Conservation (phyloP, 495 filamentous ascomycete genomes). For the Aspergillus mulundensis region DNA sequence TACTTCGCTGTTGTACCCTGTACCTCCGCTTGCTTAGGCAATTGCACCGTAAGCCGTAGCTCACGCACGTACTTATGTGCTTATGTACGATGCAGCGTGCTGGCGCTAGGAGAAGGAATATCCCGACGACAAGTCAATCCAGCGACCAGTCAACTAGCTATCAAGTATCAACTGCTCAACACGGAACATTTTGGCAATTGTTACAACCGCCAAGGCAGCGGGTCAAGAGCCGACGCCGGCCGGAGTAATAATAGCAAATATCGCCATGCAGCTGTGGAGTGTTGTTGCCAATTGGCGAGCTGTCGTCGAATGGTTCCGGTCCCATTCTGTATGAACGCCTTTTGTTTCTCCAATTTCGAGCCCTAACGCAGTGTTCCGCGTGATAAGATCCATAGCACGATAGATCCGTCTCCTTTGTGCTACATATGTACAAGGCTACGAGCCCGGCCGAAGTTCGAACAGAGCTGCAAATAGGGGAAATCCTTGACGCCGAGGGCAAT, state of each 20-base stretch:
- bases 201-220: conserved; percentile 1
- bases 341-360: not conserved
- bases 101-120: not conserved
- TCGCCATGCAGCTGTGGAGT: not conserved
- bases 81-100: not conserved
- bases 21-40: too few relatives aligned
- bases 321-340: not conserved
- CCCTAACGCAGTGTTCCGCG: not conserved
- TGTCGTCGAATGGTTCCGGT: not conserved
- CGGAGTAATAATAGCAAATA: not conserved
- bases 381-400: too few relatives aligned
- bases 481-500: not conserved
- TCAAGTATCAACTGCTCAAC: not conserved
- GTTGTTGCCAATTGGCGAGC: conserved; percentile 11
- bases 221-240: not conserved
- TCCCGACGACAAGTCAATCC: not conserved
- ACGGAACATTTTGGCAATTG: not conserved
- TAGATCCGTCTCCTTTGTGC: too few relatives aligned
- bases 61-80: not conserved
- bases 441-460: too few relatives aligned
- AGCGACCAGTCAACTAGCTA: not conserved
- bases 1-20: not conserved
- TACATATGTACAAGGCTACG: too few relatives aligned
- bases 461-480: not conserved
- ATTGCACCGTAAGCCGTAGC: not conserved